Evolutionary conservation across 441 rosid species (phyloP).

Genomic region (Bruguiera hainesii): DNA sequence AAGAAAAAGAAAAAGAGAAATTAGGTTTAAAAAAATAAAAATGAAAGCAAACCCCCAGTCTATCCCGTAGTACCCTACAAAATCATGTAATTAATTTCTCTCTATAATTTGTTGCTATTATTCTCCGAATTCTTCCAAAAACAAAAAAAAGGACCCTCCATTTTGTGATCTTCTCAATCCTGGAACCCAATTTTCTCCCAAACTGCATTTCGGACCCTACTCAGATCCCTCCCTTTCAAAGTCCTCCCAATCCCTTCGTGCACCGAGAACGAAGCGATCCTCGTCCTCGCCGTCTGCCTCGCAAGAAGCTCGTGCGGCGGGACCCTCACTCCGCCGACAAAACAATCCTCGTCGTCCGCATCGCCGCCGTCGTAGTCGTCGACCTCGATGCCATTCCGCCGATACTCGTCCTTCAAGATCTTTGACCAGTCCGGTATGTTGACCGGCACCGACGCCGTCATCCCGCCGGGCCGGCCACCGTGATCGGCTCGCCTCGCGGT

Average conservation of each 20-base stretch:
- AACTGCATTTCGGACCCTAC: constrained; percentile 74
- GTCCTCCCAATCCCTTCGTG: constrained; percentile 78
- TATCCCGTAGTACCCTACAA: neutral
- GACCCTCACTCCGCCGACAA: constrained; percentile 43
- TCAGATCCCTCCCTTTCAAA: constrained; percentile 73
- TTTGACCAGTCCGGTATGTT: constrained; percentile 96
- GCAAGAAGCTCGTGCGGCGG: constrained; percentile 92
- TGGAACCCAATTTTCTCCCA: constrained; percentile 87
- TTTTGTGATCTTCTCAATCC: constrained; percentile 32
- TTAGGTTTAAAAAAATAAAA: too few species aligned
- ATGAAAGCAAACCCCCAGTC: neutral
- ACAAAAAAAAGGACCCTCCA: constrained; percentile 2
- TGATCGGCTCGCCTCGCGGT: constrained; percentile 10
- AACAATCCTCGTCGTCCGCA: constrained; percentile 43
- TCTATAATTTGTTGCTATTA: neutral
- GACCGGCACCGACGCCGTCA: constrained; percentile 66
- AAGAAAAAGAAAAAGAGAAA: neutral
- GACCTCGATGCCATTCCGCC: constrained; percentile 38
- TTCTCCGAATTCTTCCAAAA: constrained; percentile 20
- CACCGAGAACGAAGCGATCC: constrained; percentile 55
- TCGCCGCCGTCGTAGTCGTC: constrained; percentile 39
- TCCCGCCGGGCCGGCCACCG: constrained; percentile 23
- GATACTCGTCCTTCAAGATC: constrained; percentile 69
- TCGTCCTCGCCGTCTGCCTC: constrained; percentile 52
- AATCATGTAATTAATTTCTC: neutral